A percentile compares a stretch with the other conserved stretches of the same genome.
Conservation (phyloP, 2,329 filamentous ascomycete genomes). For the Fusarium sp. region DNA sequence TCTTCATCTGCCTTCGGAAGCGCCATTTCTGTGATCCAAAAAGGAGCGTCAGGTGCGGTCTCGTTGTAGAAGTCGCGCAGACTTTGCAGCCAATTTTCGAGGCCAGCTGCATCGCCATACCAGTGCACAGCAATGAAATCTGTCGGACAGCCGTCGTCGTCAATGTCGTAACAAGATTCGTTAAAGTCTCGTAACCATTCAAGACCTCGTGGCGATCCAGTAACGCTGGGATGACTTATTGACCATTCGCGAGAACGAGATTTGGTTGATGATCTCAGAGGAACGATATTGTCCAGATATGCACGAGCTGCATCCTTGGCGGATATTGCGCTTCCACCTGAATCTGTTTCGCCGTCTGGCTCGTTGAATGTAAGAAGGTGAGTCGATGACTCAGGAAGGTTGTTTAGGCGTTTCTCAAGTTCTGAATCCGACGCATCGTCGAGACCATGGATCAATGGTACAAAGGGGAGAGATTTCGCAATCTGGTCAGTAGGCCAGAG, state of each 20-base stretch:
- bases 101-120: slow-evolving; percentile 57
- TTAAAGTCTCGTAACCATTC: slow-evolving; percentile 59
- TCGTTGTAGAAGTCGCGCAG: slow-evolving; percentile 56
- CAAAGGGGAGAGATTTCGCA: slow-evolving; percentile 51
- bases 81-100: slow-evolving; percentile 55
- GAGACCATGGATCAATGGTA: slow-evolving; percentile 58
- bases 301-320: slow-evolving; percentile 57
- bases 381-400: slow-evolving; percentile 54
- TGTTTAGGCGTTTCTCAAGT: slow-evolving; percentile 47
- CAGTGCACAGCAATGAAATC: slow-evolving; percentile 61
- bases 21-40: slow-evolving; percentile 61
- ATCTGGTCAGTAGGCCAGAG: slow-evolving; percentile 49
- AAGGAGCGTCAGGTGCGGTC: slow-evolving; percentile 36
- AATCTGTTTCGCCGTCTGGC: slow-evolving; percentile 57
- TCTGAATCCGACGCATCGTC: slow-evolving; percentile 51
- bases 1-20: slow-evolving; percentile 54
- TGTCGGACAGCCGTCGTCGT: slow-evolving; percentile 56
- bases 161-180: slow-evolving; percentile 57
- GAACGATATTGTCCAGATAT: slow-evolving; percentile 57
- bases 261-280: slow-evolving; percentile 49
- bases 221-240: slow-evolving; percentile 60
- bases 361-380: slow-evolving; percentile 61
- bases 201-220: slow-evolving; percentile 56
- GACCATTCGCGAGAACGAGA: slow-evolving; percentile 51
- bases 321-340: slow-evolving; percentile 57